Percentiles rank a stretch among this genome's conserved stretches.
These are phyloP conservation scores for Neurospora cerealis DNA, from an alignment of 495 filamentous ascomycete genomes.

Conservation along the genomic window DNA sequence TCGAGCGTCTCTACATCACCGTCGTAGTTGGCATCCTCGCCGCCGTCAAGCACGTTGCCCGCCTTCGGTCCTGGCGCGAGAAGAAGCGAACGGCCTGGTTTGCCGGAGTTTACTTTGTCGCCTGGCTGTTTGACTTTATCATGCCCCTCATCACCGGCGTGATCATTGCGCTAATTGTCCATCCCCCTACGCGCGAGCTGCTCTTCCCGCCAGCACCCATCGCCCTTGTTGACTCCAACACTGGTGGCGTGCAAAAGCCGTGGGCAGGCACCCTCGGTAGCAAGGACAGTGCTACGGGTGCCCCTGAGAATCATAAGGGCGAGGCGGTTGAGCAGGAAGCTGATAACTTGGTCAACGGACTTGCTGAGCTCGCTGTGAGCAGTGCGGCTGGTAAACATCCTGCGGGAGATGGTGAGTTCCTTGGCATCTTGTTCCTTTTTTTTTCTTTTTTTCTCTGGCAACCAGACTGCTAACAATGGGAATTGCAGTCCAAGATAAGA, in stretches of 20 bases:
- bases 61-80: constrained; percentile 76
- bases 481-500: constrained; percentile 49
- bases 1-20: constrained; percentile 83
- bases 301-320: constrained; percentile 73
- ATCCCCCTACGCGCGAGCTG: constrained; percentile 49
- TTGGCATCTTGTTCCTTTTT: constrained; percentile 51
- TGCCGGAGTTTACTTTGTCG: constrained; percentile 55
- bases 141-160: constrained; percentile 46
- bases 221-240: constrained; percentile 49
- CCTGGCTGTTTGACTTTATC: constrained; percentile 72
- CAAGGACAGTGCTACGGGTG: constrained; percentile 70
- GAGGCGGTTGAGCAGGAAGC: constrained; percentile 84
- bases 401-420: constrained; percentile 35
- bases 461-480: constrained; percentile 15
- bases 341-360: constrained; percentile 66
- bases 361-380: constrained; percentile 63
- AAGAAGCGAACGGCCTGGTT: constrained; percentile 57
- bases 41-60: constrained; percentile 61
- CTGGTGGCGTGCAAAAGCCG: constrained; percentile 60
- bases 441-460: constrained; percentile 38
- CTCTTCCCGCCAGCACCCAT: constrained; percentile 71
- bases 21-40: constrained; percentile 59
- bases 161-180: constrained; percentile 55
- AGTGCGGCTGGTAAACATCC: constrained; percentile 67
- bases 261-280: constrained; percentile 61